Conservation (phyloP, 208 protist species). For the Leishmania turanica region DNA sequence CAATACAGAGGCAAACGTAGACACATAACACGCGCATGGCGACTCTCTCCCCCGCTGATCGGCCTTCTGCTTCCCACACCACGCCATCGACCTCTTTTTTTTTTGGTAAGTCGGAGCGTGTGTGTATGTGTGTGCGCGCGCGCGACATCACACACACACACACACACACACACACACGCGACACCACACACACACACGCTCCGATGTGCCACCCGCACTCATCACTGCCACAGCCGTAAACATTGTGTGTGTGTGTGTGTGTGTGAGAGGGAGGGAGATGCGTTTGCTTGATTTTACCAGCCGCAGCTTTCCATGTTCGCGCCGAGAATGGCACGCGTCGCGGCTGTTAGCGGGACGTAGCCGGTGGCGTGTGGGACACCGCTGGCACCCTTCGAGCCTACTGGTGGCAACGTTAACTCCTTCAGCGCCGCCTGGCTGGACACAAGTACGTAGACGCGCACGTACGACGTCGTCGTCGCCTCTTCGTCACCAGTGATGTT, state of each 20-base stretch:
- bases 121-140: no score
- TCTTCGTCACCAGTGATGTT: not conserved
- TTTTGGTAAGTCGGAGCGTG: no score
- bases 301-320: slow-evolving; percentile 44
- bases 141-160: no score
- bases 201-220: not conserved
- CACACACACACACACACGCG: no score
- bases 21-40: not conserved
- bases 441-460: slow-evolving; percentile 50
- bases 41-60: not conserved
- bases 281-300: slow-evolving; percentile 23
- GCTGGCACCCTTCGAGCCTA: not conserved
- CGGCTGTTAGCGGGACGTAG: slow-evolving; percentile 46
- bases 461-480: not conserved
- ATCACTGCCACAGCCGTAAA: not conserved
- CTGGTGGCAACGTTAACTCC: slow-evolving; percentile 15
- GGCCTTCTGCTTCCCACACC: not conserved
- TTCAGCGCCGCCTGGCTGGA: slow-evolving; percentile 27
- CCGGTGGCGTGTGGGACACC: not conserved
- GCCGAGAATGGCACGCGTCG: slow-evolving; percentile 28
- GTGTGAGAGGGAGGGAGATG: not conserved
- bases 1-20: no score
- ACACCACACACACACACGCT: no score
- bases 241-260: not conserved
- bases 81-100: no score